Evolutionary conservation across 768 basidiomycete genomes (phyloP).

Genomic region (Lactarius pseudohatsudake): DNA sequence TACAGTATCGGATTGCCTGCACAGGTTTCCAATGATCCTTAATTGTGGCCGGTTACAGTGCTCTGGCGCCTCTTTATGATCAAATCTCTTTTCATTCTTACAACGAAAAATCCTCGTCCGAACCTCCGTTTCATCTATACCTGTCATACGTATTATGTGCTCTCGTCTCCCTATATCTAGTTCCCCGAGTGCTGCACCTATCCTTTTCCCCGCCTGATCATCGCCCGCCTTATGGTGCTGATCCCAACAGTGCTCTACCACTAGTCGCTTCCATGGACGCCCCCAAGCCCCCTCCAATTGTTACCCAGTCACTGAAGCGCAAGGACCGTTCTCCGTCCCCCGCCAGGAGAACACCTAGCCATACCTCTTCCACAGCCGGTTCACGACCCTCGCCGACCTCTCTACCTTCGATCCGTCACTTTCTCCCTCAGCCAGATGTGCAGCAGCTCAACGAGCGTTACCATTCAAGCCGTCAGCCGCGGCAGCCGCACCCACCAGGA

Average conservation of each 20-base stretch:
- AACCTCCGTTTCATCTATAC: conserved; percentile 24
- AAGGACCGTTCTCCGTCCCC: conserved; percentile 30
- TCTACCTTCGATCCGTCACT: conserved; percentile 29
- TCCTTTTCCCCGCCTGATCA: conserved; percentile 20
- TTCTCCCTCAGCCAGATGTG: conserved; percentile 24
- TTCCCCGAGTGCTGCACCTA: conserved; percentile 23
- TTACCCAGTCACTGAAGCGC: conserved; percentile 27
- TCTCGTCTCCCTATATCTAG: conserved; percentile 27
- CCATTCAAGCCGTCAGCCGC: conserved; percentile 20
- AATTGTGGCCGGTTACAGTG: conserved; percentile 23
- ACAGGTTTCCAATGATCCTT: conserved; percentile 26
- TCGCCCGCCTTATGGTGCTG: conserved; percentile 22
- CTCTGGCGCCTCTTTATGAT: conserved; percentile 26
- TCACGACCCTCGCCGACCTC: conserved; percentile 28
- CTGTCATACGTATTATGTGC: conserved; percentile 28
- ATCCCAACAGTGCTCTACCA: conserved; percentile 10
- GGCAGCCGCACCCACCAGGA: not conserved
- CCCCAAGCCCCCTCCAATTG: conserved; percentile 24
- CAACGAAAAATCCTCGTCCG: conserved; percentile 22
- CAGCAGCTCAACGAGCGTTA: conserved; percentile 26
- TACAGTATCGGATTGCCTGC: conserved; percentile 23
- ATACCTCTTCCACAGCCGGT: conserved; percentile 7
- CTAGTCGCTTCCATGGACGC: conserved; percentile 26
- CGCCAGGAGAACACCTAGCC: conserved; percentile 11
- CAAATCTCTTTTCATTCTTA: conserved; percentile 28